A percentile compares a stretch with the other conserved stretches of the same genome.
Evolutionary conservation across 805 yeast species (phyloP).

Genomic region (Kuraishia ogatae): DNA sequence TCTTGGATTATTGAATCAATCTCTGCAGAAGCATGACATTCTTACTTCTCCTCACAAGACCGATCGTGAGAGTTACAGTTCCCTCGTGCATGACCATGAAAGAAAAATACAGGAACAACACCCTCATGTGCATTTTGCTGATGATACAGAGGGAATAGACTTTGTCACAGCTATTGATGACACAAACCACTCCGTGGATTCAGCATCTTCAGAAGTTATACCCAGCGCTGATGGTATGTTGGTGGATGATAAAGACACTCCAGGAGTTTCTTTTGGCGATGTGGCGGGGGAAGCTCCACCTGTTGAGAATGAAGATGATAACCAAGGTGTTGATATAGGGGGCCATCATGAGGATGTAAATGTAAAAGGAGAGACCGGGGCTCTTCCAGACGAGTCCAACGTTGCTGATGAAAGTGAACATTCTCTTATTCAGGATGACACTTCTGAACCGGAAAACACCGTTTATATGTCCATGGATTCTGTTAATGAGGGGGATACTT

Average conservation of each 20-base stretch:
- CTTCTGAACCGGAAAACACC: not conserved
- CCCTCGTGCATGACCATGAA: not conserved
- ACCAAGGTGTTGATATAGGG: not conserved
- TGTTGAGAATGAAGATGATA: not conserved
- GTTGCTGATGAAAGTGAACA: not conserved
- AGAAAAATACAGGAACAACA: not conserved
- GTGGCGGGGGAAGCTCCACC: too few species aligned
- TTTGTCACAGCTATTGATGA: not conserved
- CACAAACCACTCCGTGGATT: not conserved
- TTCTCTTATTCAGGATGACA: not conserved
- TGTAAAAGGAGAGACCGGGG: not conserved
- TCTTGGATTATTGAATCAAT: not conserved
- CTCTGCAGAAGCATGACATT: not conserved
- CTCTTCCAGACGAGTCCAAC: not conserved
- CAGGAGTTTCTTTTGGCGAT: not conserved
- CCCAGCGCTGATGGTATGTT: not conserved
- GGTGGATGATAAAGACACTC: not conserved
- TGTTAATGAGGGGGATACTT: not conserved
- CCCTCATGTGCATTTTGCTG: not conserved
- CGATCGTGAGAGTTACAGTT: not conserved
- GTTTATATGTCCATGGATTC: not conserved
- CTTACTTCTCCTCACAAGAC: not conserved
- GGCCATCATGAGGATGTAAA: not conserved
- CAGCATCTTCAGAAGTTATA: not conserved
- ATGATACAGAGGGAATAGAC: not conserved